Percentiles rank a stretch among this genome's conserved stretches.
Conservation (phyloP, 108 stramenopile genomes). For the Pelagomonas calceolata region DNA sequence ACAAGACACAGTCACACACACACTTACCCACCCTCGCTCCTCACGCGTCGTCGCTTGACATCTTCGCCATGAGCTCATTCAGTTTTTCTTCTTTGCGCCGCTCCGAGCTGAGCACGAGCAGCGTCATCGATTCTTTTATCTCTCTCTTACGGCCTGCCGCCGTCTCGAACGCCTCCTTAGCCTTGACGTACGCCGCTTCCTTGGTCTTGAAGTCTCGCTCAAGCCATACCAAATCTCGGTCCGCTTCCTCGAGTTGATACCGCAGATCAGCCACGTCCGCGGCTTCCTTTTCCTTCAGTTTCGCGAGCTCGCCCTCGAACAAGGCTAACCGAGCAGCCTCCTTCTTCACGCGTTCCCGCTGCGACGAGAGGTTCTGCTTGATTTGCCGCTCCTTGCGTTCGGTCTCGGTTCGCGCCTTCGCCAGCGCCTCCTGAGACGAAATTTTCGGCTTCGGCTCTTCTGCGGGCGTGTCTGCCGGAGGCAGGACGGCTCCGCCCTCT, state of each 20-base stretch:
- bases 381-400: too few species aligned
- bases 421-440: too few species aligned
- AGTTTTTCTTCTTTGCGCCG: not conserved
- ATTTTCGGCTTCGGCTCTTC: too few species aligned
- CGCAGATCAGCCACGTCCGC: not conserved
- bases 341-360: too few species aligned
- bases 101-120: not conserved
- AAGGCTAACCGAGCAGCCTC: too few species aligned
- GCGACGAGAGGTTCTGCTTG: too few species aligned
- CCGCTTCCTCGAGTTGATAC: not conserved
- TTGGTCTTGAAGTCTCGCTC: not conserved
- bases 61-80: not conserved
- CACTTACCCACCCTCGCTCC: too few species aligned
- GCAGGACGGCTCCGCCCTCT: too few species aligned
- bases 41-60: too few species aligned
- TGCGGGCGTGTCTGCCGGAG: too few species aligned
- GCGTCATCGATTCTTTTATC: not conserved
- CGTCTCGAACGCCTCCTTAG: not conserved
- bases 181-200: not conserved
- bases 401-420: too few species aligned
- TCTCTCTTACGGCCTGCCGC: not conserved
- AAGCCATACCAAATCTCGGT: not conserved
- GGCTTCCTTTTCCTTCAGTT: not conserved
- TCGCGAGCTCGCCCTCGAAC: not conserved
- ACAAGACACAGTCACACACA: too few species aligned